Base-by-base conservation (phyloP, 1,284 basidiomycete genomes). In the Coniferiporia sulphurascens region DNA sequence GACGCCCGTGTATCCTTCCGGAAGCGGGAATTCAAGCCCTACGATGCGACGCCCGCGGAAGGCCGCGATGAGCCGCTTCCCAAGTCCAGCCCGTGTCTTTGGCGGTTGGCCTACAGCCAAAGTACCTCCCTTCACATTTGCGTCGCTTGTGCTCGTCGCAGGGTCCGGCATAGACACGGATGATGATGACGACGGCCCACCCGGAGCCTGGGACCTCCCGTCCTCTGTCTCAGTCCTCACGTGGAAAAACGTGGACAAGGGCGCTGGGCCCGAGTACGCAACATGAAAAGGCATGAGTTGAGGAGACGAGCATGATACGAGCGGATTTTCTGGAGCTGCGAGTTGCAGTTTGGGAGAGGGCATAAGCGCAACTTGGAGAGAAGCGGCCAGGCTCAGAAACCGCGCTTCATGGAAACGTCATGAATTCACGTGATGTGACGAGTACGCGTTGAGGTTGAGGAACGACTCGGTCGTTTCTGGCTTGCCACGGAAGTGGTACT, bases 241-340 rank as follows among this genome's bases (percentile, higher is more conserved):
- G 48, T 77, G 78, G 69, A 93, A 85, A 70, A 86, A 93, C 4
- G 86, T 86, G 4, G 84, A 84, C 17, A 92, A 75, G 2, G 84
- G 83, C 0, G 89, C 89, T 15, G 79, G 79, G 0, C 91, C 91
- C 5, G 80, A 76, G 70, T 91, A 82, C 2, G 78, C 72, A 59
- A 93, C 84, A 64, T 87, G 83, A 65, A 93, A 92, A 1, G 91
- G 91, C 85, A 93, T 88, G 48, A 93, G 78, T 45, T 61, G 59
- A 2, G 59, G 59, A 4, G 44, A 7, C 38, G 52, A 50, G 34
- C 52, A 59, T 43, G 45, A 7, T 44, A 41, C 3, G 10, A 59
- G 27, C 15, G 46, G 19, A 4, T n/a, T n/a, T n/a, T 46, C 44
- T 46, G 44, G 44, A 17, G 17, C 12, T 17, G 44, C 15, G 4